Base-by-base conservation (phyloP, 176 grass and related monocot genomes). In the Aechmea fasciata region DNA sequence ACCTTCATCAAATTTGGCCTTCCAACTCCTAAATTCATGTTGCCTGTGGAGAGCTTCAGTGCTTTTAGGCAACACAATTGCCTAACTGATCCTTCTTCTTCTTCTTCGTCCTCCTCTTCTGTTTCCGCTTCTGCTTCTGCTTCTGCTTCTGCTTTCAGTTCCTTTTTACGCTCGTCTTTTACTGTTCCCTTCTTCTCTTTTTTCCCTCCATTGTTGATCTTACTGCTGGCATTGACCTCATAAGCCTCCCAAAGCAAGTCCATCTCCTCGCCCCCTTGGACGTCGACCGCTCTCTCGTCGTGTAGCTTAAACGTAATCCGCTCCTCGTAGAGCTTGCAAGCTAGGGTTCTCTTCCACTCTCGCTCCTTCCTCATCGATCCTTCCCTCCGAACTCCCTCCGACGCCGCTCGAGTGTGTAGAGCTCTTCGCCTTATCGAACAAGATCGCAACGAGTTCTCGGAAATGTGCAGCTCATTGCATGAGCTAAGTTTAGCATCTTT, bases 191-290 rank as follows among this genome's bases (percentile, higher is more conserved):
- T 71, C 79, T 48, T 77, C 65, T 17, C 65, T 70, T 18, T 87
- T 70, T 15, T 76, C 50, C 81, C 73, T 9, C 51, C 9, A 1
- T 66, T 50, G 13, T 49, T 17, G 17, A 10, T 18, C 47, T 81
- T 71, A 1, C 80, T 57, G 48, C 80, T 57, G 48, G 64, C 69
- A 77, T 83, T 88, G 13, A 78, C 73, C 82, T 99, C 94, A 77
- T 92, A 92, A 55, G 89, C 94, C 82, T 99, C 94, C 94, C 94
- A 93, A 14, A 99, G 79, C 79, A 90, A 72, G 72, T 99, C 94
- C 94, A 99, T 99, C 68, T 93, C 85, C 67, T 93, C 82, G 12
- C 75, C 75, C 52, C 71, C 83, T 59, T 84, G 86, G 14, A 73
- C 82, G 59, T 84, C 89, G 17, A 73, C 82, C 17, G 82, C 63